Percentiles rank a stretch among this genome's conserved stretches.
Conservation (phyloP, 306 rosid species). For the Benincasa hispida region DNA sequence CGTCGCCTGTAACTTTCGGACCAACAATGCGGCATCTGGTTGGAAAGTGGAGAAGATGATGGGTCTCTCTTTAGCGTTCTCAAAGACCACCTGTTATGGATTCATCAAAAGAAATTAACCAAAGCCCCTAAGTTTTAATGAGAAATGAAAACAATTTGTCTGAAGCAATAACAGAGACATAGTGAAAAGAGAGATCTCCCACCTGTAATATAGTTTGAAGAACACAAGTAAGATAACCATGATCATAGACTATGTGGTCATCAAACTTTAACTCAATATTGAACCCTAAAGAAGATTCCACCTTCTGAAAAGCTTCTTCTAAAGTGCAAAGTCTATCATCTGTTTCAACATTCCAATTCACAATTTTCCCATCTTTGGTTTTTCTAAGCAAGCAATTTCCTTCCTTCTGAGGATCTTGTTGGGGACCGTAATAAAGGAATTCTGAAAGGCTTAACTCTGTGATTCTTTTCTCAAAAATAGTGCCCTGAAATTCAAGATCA, state of each 20-base stretch:
- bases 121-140: background rate
- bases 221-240: conserved; percentile 16
- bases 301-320: conserved; percentile 32
- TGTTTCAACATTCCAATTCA: conserved; percentile 32
- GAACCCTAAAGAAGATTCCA: conserved; percentile 36
- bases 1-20: conserved; percentile 23
- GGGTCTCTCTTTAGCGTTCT: conserved; percentile 30
- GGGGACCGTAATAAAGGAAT: conserved; percentile 40
- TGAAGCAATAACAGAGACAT: background rate
- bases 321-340: conserved; percentile 43
- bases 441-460: conserved; percentile 32
- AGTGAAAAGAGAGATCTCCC: background rate
- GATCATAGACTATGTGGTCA: conserved; percentile 30
- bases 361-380: conserved; percentile 27
- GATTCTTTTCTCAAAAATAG: conserved; percentile 36
- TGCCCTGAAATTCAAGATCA: conserved; percentile 17
- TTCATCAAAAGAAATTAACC: background rate
- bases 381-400: conserved; percentile 33
- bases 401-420: conserved; percentile 20
- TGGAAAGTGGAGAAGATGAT: conserved; percentile 40
- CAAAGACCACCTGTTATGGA: conserved; percentile 23
- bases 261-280: conserved; percentile 45
- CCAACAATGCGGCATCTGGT: conserved; percentile 36
- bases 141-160: background rate
- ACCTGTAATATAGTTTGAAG: conserved; percentile 28